Evolutionary conservation across 352 stramenopile species (phyloP), one percentile per base, ranked within the genome.

Genomic region (Pythium graminicola): DNA sequence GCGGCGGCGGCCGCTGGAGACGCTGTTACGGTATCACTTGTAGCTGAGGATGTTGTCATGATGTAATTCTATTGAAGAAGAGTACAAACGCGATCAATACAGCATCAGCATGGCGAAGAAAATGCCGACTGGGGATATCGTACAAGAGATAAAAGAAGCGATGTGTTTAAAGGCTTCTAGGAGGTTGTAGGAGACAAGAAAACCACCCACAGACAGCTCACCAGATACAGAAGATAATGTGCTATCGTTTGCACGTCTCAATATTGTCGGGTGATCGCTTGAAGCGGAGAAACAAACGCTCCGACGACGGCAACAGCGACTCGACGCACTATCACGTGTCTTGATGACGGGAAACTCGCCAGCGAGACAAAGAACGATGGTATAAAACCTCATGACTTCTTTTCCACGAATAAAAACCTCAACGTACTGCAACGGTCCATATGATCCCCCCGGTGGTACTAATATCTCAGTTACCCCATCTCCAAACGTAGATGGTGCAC

Each of bases 311-410:
- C n/a, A n/a, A n/a, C n/a, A n/a, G n/a, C n/a, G n/a, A n/a, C n/a
- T n/a, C n/a, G n/a, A n/a, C n/a, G n/a, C n/a, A n/a, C n/a, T n/a
- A n/a, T n/a, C n/a, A n/a, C n/a, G n/a, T n/a, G n/a, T n/a, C n/a
- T n/a, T n/a, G n/a, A n/a, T n/a, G n/a, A n/a, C n/a, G n/a, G n/a
- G n/a, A n/a, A n/a, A n/a, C n/a, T n/a, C n/a, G n/a, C n/a, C n/a
- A n/a, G n/a, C n/a, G n/a, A n/a, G n/a, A n/a, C n/a, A n/a, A n/a
- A n/a, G n/a, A n/a, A n/a, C n/a, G n/a, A n/a, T n/a, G n/a, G n/a
- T n/a, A n/a, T 31, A 51, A 51, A 51, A 51, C 44, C 44, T 51
- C 43, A 27, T 39, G n/a, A n/a, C n/a, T n/a, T n/a, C n/a, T 39
- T 36, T 50, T 20, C 4, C 17, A 44, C 11, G 3, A 24, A 44